Evolutionary conservation across 257 asterid species (phyloP).

Genomic region (Lavandula angustifolia): DNA sequence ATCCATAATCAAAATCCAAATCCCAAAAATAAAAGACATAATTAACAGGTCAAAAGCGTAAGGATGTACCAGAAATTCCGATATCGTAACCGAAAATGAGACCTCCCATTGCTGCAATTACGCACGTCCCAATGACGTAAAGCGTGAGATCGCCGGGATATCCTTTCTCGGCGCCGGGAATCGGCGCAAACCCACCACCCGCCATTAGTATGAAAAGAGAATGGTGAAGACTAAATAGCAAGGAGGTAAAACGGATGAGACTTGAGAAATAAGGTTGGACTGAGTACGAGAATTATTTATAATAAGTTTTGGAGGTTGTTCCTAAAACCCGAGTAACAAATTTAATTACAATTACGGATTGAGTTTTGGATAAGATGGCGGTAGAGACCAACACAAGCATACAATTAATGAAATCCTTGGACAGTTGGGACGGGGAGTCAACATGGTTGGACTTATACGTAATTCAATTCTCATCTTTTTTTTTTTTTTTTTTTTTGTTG

Average conservation of each 20-base stretch:
- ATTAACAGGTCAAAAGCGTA: background rate
- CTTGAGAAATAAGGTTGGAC: background rate
- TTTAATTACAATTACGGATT: background rate
- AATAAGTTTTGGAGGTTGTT: too few relatives aligned
- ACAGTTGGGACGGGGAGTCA: background rate
- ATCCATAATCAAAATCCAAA: background rate
- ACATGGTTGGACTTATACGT: slow-evolving; percentile 22
- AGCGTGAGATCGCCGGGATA: slow-evolving; percentile 78
- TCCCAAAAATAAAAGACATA: too few relatives aligned
- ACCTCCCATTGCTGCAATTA: slow-evolving; percentile 97
- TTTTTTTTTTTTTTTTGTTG: background rate
- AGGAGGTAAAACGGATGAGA: background rate
- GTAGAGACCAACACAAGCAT: background rate
- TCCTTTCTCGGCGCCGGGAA: slow-evolving; percentile 47
- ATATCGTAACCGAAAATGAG: slow-evolving; percentile 87
- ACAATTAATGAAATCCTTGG: background rate
- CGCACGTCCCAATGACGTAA: slow-evolving; percentile 63
- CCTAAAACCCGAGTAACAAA: too few relatives aligned
- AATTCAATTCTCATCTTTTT: slow-evolving; percentile 8
- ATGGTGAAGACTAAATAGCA: background rate
- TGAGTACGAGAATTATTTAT: background rate
- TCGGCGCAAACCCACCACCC: slow-evolving; percentile 69
- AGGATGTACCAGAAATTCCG: slow-evolving; percentile 59
- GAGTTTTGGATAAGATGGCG: background rate
- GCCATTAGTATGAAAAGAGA: slow-evolving; percentile 50